Base-by-base conservation (phyloP, 2,329 filamentous ascomycete species). In the Penicillium italicum region DNA sequence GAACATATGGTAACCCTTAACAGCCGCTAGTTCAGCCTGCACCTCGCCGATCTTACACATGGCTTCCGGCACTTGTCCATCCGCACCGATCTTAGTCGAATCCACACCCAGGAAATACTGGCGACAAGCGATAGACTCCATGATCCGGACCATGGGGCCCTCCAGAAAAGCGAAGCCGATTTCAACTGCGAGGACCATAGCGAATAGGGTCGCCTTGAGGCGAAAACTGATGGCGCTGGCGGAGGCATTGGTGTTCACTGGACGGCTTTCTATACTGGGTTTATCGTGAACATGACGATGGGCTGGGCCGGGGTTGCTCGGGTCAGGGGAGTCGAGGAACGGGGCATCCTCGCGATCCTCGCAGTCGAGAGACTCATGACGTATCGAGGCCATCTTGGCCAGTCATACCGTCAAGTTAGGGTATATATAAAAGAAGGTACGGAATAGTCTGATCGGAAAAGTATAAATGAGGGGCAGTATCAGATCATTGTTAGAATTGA, bases 1-100 rank as follows among this genome's bases (percentile, higher is more conserved):
- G 51, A 78, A 77, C 57, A 78, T 77, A 64, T 76, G 73, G 68
- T 78, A 79, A 2, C 77, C 79, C 59, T 80, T 79, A 12, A 82
- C 76, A 50, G 76, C 76, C 1, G 79, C 79, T 61, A 81, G 60
- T 63, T 78, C 74, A 44, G 77, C 72, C 61, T 81, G 79, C 20
- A 82, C 72, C 40, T 70, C 71, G 31, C 76, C 72, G n/a, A 76
- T 66, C 67, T 82, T 82, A 65, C 79, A 82, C 59, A 77, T 61
- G n/a, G 71, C 68, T 69, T 82, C 79, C 1, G 73, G 67, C 16
- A 82, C 74, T 24, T 71, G 68, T 12, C 77, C 76, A 56, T 75
- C 68, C 9, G 62, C 55, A 1, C 66, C 69, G 59, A 81, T 77
- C 56, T 75, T 69, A n/a, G 69, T 72, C 18, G 76, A 71, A 53